phyloP scores from a whole-genome alignment of 768 basidiomycete species.

The Chalciporus pseudorubinellus region DNA sequence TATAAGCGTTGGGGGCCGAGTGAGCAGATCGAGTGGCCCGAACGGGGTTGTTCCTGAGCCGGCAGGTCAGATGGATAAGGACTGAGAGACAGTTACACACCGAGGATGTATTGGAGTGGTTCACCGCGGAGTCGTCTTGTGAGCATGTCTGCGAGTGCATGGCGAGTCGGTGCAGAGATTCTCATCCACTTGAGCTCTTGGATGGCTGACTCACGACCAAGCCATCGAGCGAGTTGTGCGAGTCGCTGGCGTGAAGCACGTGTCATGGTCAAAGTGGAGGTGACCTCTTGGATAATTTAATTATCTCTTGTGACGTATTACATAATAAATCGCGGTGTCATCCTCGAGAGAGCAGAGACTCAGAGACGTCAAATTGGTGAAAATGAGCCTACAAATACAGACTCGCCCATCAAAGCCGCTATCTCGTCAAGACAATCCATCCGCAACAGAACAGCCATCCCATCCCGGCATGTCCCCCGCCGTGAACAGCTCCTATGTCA shows the following conservation, averaged over 20 bases:
- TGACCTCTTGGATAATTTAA: too few relatives aligned
- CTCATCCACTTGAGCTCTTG: constrained; percentile 52
- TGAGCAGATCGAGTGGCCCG: constrained; percentile 72
- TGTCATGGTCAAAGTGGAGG: not conserved
- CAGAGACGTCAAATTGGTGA: too few relatives aligned
- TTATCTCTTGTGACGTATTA: too few relatives aligned
- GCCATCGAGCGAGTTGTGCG: constrained; percentile 29
- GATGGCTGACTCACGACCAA: constrained; percentile 37
- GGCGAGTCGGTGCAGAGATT: constrained; percentile 17
- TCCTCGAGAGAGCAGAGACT: too few relatives aligned
- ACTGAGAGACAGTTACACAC: constrained; percentile 36
- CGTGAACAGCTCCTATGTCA: constrained; percentile 35
- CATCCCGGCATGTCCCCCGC: constrained; percentile 13
- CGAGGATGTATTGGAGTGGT: constrained; percentile 89
- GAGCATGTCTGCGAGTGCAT: constrained; percentile 46
- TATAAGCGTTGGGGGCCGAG: constrained; percentile 81
- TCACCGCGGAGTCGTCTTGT: constrained; percentile 62
- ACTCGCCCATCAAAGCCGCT: too few relatives aligned
- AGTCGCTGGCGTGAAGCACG: constrained; percentile 17
- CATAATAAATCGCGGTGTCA: too few relatives aligned
- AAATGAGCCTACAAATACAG: constrained; percentile 11
- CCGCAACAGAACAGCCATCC: not conserved
- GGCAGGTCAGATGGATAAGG: not conserved
- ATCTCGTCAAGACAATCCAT: not conserved
- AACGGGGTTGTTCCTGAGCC: constrained; percentile 76